Evolutionary conservation across 352 stramenopile genomes (phyloP).

Genomic region (Plasmopara muralis): DNA sequence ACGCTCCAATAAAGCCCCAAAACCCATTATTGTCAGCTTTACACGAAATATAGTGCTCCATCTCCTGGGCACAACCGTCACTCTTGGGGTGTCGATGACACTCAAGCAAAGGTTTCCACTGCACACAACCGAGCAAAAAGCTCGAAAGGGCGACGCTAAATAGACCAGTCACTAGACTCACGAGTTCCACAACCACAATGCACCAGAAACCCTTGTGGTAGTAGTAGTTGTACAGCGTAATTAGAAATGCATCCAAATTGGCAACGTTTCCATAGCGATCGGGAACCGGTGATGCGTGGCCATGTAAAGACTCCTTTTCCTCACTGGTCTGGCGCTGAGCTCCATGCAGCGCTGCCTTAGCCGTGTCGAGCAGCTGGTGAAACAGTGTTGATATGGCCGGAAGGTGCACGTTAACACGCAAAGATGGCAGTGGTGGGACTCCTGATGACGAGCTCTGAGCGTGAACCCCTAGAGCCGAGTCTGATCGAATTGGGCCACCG

Average conservation of each 20-base stretch:
- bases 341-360: constrained; percentile 32
- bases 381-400: constrained; percentile 74
- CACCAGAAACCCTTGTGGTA: constrained; percentile 89
- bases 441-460: neutral
- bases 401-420: constrained; percentile 65
- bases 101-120: constrained; percentile 89
- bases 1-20: constrained; percentile 56
- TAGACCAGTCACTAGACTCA: constrained; percentile 89
- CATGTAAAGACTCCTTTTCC: constrained; percentile 1
- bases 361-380: constrained; percentile 54
- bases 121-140: constrained; percentile 93
- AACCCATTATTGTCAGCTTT: constrained; percentile 45
- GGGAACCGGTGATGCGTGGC: constrained; percentile 40
- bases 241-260: constrained; percentile 90
- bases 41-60: constrained; percentile 72
- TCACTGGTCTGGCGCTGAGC: constrained; percentile 9
- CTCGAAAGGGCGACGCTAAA: constrained; percentile 95
- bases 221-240: constrained; percentile 93
- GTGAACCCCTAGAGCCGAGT: constrained; percentile 27
- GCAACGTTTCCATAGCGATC: constrained; percentile 63
- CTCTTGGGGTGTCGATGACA: constrained; percentile 71
- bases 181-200: constrained; percentile 86
- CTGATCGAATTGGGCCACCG: constrained; percentile 6
- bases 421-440: constrained; percentile 39
- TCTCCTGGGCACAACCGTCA: constrained; percentile 64